Evolutionary conservation across 768 basidiomycete genomes (phyloP), one percentile per base, ranked within the genome.

Genomic region (Candolleomyces eurysporus): DNA sequence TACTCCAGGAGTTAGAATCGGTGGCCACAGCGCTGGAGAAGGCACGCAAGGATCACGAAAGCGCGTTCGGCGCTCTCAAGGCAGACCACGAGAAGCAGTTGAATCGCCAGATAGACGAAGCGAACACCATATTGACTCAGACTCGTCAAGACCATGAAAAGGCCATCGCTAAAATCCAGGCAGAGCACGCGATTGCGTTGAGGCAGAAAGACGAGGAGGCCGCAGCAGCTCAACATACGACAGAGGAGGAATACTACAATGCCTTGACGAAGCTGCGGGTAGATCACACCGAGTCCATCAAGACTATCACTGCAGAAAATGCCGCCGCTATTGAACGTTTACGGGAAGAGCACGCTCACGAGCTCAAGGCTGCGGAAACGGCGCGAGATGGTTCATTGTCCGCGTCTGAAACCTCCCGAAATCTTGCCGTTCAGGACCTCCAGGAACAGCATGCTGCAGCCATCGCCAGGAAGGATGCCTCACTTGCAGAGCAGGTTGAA

Each of bases 161-260:
- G 42, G 67, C 75, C 6, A 46, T 90, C 11, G 71, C 73, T 31
- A 84, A 82, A 69, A 69, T 81, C 26, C 69, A 71, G 16, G 74
- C 77, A 1, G 87, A 85, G 56, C 87, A 91, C 66, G 76, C 79
- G 14, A 83, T 83, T 56, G 65, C 71, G 10, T 70, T 87, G 61
- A 88, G 86, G 72, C 78, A 80, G 70, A 86, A 84, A 70, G 87
- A 88, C 48, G 85, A 85, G 11, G 79, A 84, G 62, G 73, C 83
- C 30, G 79, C 84, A 6, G 76, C 80, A 13, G 75, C 79, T 45
- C 80, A 91, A 14, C 85, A 85, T 62, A 82, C 80, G 56, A 91
- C 89, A 6, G 89, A 91, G 67, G 91, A 89, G 66, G 88, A 92
- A 69, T 92, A 92, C 67, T 91, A 92, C 70, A 87, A 92, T 61